Evolutionary conservation across 176 grass and related monocot genomes (phyloP), one percentile per base, ranked within the genome.

Genomic region (Cenchrus fungigraminus): DNA sequence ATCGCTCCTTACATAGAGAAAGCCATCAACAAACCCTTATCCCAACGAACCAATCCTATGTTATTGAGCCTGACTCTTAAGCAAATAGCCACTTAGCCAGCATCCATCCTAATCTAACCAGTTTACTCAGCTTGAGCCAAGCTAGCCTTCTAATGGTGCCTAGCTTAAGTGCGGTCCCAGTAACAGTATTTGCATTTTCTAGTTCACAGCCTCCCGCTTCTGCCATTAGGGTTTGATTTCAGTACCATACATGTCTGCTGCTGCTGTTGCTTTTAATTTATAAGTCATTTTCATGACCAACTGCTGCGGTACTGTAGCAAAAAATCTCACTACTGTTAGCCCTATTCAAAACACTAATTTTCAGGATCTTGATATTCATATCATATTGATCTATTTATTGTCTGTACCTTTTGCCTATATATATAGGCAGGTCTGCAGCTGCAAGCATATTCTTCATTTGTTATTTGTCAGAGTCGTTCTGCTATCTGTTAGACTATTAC

Each of bases 371-470:
- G 29, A 65, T 79, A 65, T 31, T 79, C 12, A 34, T 79, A 25
- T 83, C 49, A 0, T 60, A 22, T 58, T 58, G 32, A 34, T 53
- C n/a, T 45, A 16, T 83, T 78, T 71, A 46, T 79, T 84, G 59
- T 79, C 60, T 79, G 19, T 51, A 56, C 37, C 16, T 67, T 57
- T 79, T 84, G 20, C 64, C 34, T 68, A 58, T 58, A 58, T 71
- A 78, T 13, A 5, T 76, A 69, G 62, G 37, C 72, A 82, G 29
- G 54, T 83, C 63, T 73, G 47, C 61, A 87, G 28, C 72, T 77
- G 63, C 79, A 63, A 52, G 64, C 45, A 78, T 71, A 60, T 63
- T 60, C 50, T 53, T 44, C 12, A n/a, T 70, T 22, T 46, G 19
- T 71, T 88, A 46, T 12, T 7, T 54, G 19, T 65, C 29, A 43